These are phyloP conservation scores for Metschnikowia peoriensis DNA, from an alignment of 805 yeast genomes.

Conservation along the genomic window DNA sequence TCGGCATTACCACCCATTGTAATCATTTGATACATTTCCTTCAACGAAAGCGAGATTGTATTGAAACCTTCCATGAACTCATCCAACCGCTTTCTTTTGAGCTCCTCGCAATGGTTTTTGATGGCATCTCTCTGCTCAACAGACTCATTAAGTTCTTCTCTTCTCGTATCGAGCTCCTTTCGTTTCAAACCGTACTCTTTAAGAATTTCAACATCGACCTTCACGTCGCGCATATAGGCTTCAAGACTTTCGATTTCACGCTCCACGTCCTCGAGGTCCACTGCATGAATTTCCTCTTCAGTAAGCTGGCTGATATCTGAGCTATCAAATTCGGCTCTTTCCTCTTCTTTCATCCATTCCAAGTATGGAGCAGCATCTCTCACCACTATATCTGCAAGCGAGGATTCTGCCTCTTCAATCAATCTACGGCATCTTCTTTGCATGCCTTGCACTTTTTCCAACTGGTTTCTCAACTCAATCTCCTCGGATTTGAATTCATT, in stretches of 20 bases:
- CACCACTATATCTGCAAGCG: constrained; percentile 43
- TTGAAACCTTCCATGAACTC: constrained; percentile 95
- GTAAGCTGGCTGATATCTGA: constrained; percentile 42
- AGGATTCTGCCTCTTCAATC: constrained; percentile 36
- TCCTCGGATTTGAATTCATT: constrained; percentile 62
- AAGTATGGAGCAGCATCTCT: constrained; percentile 55
- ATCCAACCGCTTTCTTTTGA: constrained; percentile 70
- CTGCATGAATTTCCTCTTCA: constrained; percentile 48
- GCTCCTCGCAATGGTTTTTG: constrained; percentile 59
- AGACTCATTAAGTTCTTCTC: constrained; percentile 64
- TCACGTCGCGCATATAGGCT: constrained; percentile 51
- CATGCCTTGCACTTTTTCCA: constrained; percentile 53
- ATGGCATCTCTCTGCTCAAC: constrained; percentile 63
- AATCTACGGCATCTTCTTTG: constrained; percentile 39
- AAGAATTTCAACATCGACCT: constrained; percentile 70
- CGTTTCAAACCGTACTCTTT: constrained; percentile 72
- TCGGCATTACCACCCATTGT: constrained; percentile 99
- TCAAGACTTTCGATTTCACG: constrained; percentile 55
- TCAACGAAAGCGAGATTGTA: constrained; percentile 79
- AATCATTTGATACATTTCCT: constrained; percentile 97
- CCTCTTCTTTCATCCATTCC: constrained; percentile 48
- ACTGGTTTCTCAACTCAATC: constrained; percentile 60
- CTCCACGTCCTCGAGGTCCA: constrained; percentile 50
- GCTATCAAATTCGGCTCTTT: constrained; percentile 33
- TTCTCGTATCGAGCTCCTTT: constrained; percentile 61